Conservation (phyloP, 208 protist genomes). For the Trypanosoma avium region DNA sequence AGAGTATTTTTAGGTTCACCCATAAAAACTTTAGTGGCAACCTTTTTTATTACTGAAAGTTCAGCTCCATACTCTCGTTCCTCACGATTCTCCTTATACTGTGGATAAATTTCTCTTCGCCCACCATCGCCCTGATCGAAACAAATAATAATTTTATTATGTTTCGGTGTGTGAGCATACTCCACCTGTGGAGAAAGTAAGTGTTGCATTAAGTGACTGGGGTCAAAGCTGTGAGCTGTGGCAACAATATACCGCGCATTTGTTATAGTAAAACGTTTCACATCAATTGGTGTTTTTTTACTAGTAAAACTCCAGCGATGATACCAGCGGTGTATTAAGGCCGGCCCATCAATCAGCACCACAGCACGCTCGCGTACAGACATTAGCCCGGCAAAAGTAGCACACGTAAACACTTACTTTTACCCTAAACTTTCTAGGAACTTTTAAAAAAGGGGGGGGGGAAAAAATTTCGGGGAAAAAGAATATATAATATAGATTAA, state of each 20-base stretch:
- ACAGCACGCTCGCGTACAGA: slow-evolving; percentile 60
- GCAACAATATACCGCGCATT: slow-evolving; percentile 79
- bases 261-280: slow-evolving; percentile 78
- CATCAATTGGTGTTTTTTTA: slow-evolving; percentile 52
- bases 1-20: slow-evolving; percentile 70
- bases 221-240: slow-evolving; percentile 87
- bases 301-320: slow-evolving; percentile 80
- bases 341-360: slow-evolving; percentile 86
- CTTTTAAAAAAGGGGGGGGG: no score
- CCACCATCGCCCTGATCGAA: slow-evolving; percentile 92
- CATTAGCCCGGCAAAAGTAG: slow-evolving; percentile 26
- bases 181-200: slow-evolving; percentile 87
- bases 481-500: no score
- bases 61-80: slow-evolving; percentile 40
- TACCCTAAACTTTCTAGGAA: no score
- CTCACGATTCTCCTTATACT: slow-evolving; percentile 79
- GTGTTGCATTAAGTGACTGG: slow-evolving; percentile 74
- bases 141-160: slow-evolving; percentile 85
- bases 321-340: slow-evolving; percentile 87
- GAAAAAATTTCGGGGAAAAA: no score
- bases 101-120: slow-evolving; percentile 60
- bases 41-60: slow-evolving; percentile 75
- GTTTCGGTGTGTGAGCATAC: slow-evolving; percentile 84
- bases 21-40: slow-evolving; percentile 75
- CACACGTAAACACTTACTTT: neutral